phyloP scores from a whole-genome alignment of 2,329 filamentous ascomycete species.

The Stagonosporopsis cucurbitacearum region DNA sequence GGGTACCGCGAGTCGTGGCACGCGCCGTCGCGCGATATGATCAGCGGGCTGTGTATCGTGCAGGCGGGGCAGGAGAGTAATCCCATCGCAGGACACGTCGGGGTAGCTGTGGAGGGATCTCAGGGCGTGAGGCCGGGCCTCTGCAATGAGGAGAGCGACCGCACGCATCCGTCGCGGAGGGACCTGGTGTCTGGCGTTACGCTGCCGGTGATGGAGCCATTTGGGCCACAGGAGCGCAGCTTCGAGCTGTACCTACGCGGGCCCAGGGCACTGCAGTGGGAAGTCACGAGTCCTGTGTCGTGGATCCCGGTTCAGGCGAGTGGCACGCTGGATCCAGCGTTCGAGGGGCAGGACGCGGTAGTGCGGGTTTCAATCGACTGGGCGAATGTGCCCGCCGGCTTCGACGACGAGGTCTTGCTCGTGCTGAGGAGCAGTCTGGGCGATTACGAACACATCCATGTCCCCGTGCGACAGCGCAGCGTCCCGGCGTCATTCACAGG shows the following conservation, averaged over 20 bases:
- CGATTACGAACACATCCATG: conserved; percentile 1
- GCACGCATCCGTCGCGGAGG: neutral
- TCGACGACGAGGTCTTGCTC: neutral
- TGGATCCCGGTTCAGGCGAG: neutral
- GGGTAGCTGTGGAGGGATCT: neutral
- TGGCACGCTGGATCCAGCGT: neutral
- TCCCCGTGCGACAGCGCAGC: neutral
- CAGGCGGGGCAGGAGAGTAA: neutral
- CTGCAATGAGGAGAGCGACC: conserved; percentile 2
- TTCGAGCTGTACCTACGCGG: neutral
- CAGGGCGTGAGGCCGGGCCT: neutral
- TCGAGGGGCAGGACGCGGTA: neutral
- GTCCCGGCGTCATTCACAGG: neutral
- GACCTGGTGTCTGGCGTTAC: neutral
- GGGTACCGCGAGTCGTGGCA: neutral
- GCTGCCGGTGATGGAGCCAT: neutral
- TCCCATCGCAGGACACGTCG: neutral
- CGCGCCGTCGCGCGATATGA: neutral
- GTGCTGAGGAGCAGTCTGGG: neutral
- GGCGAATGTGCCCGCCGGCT: neutral
- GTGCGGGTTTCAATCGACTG: neutral
- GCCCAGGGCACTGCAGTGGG: neutral
- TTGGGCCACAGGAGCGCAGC: neutral
- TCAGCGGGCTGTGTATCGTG: neutral
- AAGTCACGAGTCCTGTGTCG: neutral